Evolutionary conservation across 805 yeast genomes (phyloP).

Genomic region (Grigorovia humatica): DNA sequence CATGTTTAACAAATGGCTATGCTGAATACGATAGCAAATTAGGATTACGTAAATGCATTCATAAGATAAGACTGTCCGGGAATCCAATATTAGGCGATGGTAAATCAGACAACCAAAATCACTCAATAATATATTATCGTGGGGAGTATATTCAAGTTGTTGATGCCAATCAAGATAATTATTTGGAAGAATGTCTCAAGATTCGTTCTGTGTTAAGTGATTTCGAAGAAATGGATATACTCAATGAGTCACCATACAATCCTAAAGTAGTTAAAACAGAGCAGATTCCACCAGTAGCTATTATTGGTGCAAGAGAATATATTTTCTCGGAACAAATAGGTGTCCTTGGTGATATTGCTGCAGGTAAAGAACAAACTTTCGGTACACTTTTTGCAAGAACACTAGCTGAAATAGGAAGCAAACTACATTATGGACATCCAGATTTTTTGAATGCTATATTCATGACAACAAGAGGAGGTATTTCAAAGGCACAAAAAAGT

Average conservation of each 20-base stretch:
- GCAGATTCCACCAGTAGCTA: slow-evolving; percentile 80
- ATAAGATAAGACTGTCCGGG: slow-evolving; percentile 71
- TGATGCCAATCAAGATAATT: slow-evolving; percentile 95
- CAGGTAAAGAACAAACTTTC: slow-evolving; percentile 94
- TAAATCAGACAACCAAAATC: slow-evolving; percentile 90
- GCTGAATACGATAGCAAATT: slow-evolving; percentile 45
- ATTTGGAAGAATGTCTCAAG: slow-evolving; percentile 87
- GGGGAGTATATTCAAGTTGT: slow-evolving; percentile 93
- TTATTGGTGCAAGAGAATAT: slow-evolving; percentile 90
- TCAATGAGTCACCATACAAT: slow-evolving; percentile 41
- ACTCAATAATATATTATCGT: slow-evolving; percentile 73
- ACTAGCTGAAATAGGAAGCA: slow-evolving; percentile 87
- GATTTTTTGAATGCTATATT: slow-evolving; percentile 84
- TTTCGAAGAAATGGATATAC: slow-evolving; percentile 68
- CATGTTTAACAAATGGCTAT: slow-evolving; percentile 59
- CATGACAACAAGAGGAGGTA: slow-evolving; percentile 93
- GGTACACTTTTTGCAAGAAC: slow-evolving; percentile 94
- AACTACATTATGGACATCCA: slow-evolving; percentile 93
- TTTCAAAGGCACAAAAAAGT: slow-evolving; percentile 91
- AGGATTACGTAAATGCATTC: slow-evolving; percentile 50
- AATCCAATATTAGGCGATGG: slow-evolving; percentile 96
- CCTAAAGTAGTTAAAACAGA: slow-evolving; percentile 44
- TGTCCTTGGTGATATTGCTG: slow-evolving; percentile 89
- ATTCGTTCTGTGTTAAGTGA: slow-evolving; percentile 81
- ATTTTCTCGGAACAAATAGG: slow-evolving; percentile 91